Base-by-base conservation (phyloP, 768 basidiomycete genomes). In the Mycena alexandri region DNA sequence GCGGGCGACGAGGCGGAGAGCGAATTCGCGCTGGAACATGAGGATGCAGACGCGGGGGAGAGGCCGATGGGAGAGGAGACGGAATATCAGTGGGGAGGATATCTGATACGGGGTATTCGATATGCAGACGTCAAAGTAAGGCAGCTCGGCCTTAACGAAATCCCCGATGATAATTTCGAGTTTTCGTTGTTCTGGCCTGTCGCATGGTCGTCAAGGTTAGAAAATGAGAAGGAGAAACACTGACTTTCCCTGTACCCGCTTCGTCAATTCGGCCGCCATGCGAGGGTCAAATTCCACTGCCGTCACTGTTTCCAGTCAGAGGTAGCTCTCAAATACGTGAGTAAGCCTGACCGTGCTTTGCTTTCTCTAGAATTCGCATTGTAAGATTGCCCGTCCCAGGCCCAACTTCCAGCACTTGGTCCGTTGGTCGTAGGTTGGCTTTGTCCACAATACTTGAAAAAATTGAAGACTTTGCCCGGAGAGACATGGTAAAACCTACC, bases 1-100 rank as follows among this genome's bases (percentile, higher is more conserved):
- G 24, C 87, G 84, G 5, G 97, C 97, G 46, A 93, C 90, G 13
- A 99, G 87, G 2, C 98, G 92, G 67, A 96, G 84, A 0, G 98
- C 98, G 75, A 99, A 99, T 79, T 99, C 98, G 62, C 96, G 92
- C 81, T 99, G 98, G 83, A 99, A 99, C 98, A 99, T 99, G 82
- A 99, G 93, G 68, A 99, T 95, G 38, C 95, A 94, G 63, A 93
- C 89, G 25, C 97, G 94, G 77, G 93, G 95, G 48, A 98, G 84
- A 0, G 98, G 98, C 2, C 98, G 93, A 74, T 98, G 96, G 3
- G 98, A 99, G 54, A 99, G 90, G 38, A 99, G 88, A 66, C 94
- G 93, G 86, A 99, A 99, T 61, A 98, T 92, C 55, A 99, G 91
- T 7, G 96, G 94, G 0, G 98, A 99, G 2, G 98, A 99, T 73